Conservation (phyloP, 164 flowering plant species). For the Tinospora cordifolia region DNA sequence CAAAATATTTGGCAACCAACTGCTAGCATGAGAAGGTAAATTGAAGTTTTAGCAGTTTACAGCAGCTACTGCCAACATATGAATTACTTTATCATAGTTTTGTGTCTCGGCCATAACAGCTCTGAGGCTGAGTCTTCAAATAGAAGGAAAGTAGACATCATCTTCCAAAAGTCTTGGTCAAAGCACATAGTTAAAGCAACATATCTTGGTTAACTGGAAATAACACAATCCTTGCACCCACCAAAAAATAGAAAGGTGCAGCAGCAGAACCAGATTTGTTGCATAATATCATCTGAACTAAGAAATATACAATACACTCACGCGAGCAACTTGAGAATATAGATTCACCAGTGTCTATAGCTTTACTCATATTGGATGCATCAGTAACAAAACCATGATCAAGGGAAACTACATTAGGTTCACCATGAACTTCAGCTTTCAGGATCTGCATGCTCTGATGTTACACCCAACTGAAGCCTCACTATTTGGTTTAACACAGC, state of each 20-base stretch:
- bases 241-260: too few species aligned
- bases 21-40: not conserved
- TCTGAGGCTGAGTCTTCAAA: not conserved
- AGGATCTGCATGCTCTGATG: not conserved
- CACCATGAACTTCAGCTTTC: not conserved
- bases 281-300: too few species aligned
- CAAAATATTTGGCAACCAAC: not conserved
- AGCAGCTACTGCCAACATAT: not conserved
- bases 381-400: not conserved
- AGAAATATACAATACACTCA: constrained; percentile 1
- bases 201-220: too few species aligned
- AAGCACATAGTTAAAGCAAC: too few species aligned
- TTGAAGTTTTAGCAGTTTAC: not conserved
- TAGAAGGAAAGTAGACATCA: not conserved
- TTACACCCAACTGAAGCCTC: constrained; percentile 6
- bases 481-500: not conserved
- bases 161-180: not conserved
- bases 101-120: not conserved
- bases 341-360: not conserved
- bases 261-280: too few species aligned
- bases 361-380: not conserved
- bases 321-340: not conserved
- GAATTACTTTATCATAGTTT: too few species aligned
- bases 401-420: not conserved
- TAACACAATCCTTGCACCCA: too few species aligned